phyloP scores from a whole-genome alignment of 108 stramenopile species.

The Bacterosira constricta region DNA sequence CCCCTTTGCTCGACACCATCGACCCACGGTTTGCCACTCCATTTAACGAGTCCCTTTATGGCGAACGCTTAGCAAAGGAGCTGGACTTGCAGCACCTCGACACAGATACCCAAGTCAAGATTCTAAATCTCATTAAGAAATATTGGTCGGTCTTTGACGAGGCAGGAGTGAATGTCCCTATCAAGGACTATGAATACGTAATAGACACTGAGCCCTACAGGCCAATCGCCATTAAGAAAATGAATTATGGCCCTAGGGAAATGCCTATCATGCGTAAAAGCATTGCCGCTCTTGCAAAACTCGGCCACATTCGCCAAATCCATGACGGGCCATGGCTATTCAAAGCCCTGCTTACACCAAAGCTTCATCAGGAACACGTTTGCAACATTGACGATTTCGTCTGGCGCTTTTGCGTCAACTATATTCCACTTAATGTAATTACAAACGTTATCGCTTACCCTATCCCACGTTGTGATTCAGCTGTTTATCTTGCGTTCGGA shows the following conservation, averaged over 20 bases:
- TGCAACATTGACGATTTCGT: neutral
- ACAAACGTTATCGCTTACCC: neutral
- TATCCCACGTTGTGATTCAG: constrained; percentile 1
- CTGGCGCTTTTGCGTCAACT: neutral
- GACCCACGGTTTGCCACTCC: no score
- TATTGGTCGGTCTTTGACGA: neutral
- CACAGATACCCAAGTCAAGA: no score
- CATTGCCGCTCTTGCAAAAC: neutral
- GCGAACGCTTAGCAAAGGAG: no score
- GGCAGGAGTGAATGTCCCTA: neutral
- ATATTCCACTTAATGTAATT: neutral
- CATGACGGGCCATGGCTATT: neutral
- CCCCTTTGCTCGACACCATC: neutral
- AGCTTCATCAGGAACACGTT: neutral
- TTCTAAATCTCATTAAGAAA: no score
- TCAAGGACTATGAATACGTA: neutral
- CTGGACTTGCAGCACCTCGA: no score
- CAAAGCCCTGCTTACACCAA: neutral
- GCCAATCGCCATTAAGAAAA: neutral
- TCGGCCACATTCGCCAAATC: neutral
- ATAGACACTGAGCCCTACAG: neutral
- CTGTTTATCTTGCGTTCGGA: neutral
- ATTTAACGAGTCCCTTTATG: no score
- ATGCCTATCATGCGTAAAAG: neutral
- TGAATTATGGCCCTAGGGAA: neutral